These are phyloP conservation scores for Yamadazyma epiphylla DNA, from an alignment of 1,139 yeast species.

Conservation along the genomic window DNA sequence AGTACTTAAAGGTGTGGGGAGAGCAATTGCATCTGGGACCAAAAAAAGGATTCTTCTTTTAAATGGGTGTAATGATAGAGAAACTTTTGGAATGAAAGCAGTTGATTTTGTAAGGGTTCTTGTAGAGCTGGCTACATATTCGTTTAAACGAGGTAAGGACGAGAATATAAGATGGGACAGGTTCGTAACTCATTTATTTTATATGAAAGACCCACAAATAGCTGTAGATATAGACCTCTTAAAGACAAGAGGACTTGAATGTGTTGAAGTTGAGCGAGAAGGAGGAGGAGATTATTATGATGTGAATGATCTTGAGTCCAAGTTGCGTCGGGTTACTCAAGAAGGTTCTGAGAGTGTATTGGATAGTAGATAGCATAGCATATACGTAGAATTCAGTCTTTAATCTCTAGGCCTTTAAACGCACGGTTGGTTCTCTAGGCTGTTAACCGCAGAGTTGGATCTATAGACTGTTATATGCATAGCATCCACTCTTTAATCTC, in stretches of 20 bases:
- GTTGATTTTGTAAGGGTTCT: constrained; percentile 53
- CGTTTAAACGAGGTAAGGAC: constrained; percentile 16
- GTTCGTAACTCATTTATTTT: constrained; percentile 56
- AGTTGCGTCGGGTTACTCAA: constrained; percentile 15
- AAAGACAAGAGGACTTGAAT: constrained; percentile 37
- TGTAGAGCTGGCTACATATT: constrained; percentile 45
- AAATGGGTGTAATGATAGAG: constrained; percentile 75
- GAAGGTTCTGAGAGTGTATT: not conserved
- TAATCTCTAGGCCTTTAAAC: too few species aligned
- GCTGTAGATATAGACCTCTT: constrained; percentile 41
- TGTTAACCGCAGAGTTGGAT: too few species aligned
- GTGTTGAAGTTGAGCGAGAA: constrained; percentile 40
- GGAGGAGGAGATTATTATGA: constrained; percentile 29
- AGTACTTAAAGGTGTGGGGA: constrained; percentile 70
- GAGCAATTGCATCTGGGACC: constrained; percentile 36
- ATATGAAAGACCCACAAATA: constrained; percentile 45
- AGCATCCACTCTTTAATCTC: too few species aligned
- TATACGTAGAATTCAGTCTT: too few species aligned
- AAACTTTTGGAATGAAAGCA: constrained; percentile 66
- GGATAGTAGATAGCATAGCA: not conserved
- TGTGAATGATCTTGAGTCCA: constrained; percentile 31
- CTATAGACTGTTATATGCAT: too few species aligned
- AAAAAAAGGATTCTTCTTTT: constrained; percentile 54
- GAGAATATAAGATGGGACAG: constrained; percentile 28
- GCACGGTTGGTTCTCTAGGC: too few species aligned